These are phyloP conservation scores for Xerocomus amazonicus DNA, from an alignment of 1,284 basidiomycete species.

Conservation along the genomic window DNA sequence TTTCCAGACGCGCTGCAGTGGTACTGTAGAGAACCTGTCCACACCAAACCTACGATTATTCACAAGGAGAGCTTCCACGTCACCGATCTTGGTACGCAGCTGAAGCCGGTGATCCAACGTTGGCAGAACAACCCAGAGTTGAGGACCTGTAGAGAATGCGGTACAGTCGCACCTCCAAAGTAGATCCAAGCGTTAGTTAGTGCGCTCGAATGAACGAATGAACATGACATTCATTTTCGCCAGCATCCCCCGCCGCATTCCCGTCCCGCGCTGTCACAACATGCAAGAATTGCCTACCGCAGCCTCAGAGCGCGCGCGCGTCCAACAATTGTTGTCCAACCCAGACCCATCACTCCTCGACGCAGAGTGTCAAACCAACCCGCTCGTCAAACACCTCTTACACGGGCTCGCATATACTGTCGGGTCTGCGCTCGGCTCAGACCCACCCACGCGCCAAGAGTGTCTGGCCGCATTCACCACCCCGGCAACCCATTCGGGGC, in stretches of 20 bases:
- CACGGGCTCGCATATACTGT: conserved; percentile 52
- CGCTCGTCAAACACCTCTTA: conserved; percentile 42
- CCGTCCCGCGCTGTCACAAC: conserved; percentile 38
- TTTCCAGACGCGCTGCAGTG: conserved; percentile 82
- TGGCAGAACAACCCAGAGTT: conserved; percentile 66
- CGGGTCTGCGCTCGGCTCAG: conserved; percentile 54
- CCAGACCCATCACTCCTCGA: conserved; percentile 7
- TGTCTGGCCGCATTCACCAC: conserved; percentile 48
- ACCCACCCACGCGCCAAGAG: conserved; percentile 36
- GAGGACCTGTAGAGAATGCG: conserved; percentile 71
- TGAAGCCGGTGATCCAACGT: conserved; percentile 86
- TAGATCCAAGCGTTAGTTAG: conserved; percentile 25
- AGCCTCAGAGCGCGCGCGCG: conserved; percentile 32
- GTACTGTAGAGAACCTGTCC: conserved; percentile 80
- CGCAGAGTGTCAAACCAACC: conserved; percentile 17
- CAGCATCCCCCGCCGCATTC: background rate
- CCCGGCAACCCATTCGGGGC: conserved; percentile 41
- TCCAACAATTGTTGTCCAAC: conserved; percentile 8
- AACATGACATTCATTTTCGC: too few relatives aligned
- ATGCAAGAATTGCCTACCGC: conserved; percentile 43
- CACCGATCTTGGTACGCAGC: conserved; percentile 88
- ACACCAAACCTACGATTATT: conserved; percentile 76
- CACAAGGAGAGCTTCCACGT: conserved; percentile 87
- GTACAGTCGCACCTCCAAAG: conserved; percentile 62
- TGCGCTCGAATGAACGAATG: conserved; percentile 15